Evolutionary conservation across 257 asterid genomes (phyloP), one percentile per base, ranked within the genome.

Genomic region (Gentiana macrophylla): DNA sequence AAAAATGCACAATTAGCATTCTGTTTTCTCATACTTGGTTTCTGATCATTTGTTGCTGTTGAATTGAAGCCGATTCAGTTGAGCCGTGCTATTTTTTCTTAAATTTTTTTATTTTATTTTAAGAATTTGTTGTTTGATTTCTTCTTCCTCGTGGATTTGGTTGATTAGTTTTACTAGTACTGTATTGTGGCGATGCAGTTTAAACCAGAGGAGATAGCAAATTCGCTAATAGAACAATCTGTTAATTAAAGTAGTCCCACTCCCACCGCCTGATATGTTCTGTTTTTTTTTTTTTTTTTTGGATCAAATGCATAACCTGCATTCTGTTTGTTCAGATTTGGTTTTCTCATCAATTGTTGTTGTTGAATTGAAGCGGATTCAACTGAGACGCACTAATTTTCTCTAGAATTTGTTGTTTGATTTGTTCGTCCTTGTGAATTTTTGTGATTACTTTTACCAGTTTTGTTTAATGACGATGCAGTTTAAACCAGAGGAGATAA

Each of bases 401-500:
- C 24, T 24, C 24, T 0, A 24, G 24, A 24, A 24, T 24, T 24
- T 24, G 24, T 24, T 24, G 24, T 50, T n/a, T 50, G 5, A 1
- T 35, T 6, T 13, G 35, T 50, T 12, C 6, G 33, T 13, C 32
- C 33, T 3, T 52, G 37, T 8, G 34, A 32, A 10, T 52, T 46
- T 33, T 44, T 45, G 34, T 57, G 52, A 2, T 24, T 43, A 12
- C 49, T 12, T 56, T 45, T 8, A 37, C 47, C 45, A 32, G 15
- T 58, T 35, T 2, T 41, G 32, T 36, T 7, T 52, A 15, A 7
- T 62, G 7, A 53, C 48, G 6, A 45, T 68, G 67, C 76, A 78
- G 84, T 60, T 78, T 59, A 72, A 45, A 36, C 69, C 76, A 3
- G 84, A 63, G 32, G 84, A 78, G 71, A 60, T 78, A 49, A 75